Evolutionary conservation across 306 rosid species (phyloP), one percentile per base, ranked within the genome.

Genomic region (Acacia acuminata): DNA sequence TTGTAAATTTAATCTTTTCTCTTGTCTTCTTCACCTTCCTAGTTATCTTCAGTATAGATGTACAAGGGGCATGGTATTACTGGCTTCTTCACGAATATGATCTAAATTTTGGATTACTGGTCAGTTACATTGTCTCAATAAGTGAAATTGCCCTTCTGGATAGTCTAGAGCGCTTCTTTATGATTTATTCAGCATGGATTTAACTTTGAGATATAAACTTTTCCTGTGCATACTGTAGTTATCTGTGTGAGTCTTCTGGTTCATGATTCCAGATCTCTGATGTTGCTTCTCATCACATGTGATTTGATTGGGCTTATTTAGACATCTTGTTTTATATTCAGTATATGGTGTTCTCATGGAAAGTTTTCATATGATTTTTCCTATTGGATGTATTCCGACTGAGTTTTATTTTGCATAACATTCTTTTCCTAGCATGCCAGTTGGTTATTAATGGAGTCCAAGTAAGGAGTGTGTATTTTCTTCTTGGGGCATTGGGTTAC

Each of bases 21-120:
- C 58, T 77, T 14, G 30, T 50, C 43, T 27, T 65, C 74, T 75
- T 75, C 34, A 4, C 61, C 63, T n/a, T 42, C 71, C 63, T 45
- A 14, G 42, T 30, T 71, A 8, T 44, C 20, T 70, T n/a, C 20
- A n/a, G 45, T 10, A 69, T 40, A 32, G n/a, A 3, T 64, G 43
- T 64, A 30, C 70, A 64, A 14, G 38, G 38, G 42, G n/a, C 70
- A 64, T 64, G 4, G 6, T 24, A 10, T 60, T 60, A 47, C 75
- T 75, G 74, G 51, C 36, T 82, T 32, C 60, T 30, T 25, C 25
- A 69, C 45, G 44, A 73, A 72, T 44, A 64, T 19, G 40, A 27
- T 51, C 36, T 69, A 82, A 76, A 44, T 45, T 58, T 4, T 66
- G 12, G 36, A 55, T 61, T 36, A 11, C 43, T 30, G 38, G 73